These are phyloP conservation scores for Anisodus acutangulus DNA, from an alignment of 257 asterid genomes.

Conservation along the genomic window DNA sequence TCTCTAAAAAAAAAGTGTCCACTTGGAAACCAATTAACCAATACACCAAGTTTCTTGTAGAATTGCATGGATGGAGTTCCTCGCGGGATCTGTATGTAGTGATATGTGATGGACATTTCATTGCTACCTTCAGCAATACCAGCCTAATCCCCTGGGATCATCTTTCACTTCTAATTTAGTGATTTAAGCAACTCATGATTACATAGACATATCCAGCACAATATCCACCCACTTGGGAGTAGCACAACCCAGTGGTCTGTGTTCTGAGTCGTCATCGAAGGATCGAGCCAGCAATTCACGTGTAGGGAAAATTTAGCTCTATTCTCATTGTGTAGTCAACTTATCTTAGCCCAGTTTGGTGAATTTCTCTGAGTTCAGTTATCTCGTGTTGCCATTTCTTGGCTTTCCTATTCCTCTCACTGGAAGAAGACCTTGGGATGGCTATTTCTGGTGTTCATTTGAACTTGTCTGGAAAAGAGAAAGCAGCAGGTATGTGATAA, in stretches of 20 bases:
- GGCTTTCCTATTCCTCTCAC: not conserved
- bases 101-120: not conserved
- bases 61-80: not conserved
- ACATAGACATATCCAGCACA: constrained; percentile 78
- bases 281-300: constrained; percentile 77
- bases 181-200: constrained; percentile 70
- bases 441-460: not conserved
- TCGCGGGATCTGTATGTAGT: not conserved
- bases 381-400: constrained; percentile 27
- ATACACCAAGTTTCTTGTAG: constrained; percentile 8
- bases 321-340: constrained; percentile 66
- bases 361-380: constrained; percentile 61
- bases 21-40: not conserved
- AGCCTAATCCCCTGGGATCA: not conserved
- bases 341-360: constrained; percentile 43
- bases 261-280: constrained; percentile 62
- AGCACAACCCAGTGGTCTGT: constrained; percentile 67
- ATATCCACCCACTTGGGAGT: constrained; percentile 51
- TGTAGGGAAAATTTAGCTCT: constrained; percentile 77
- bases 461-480: not conserved
- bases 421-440: constrained; percentile 1
- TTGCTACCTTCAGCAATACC: not conserved
- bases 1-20: not conserved
- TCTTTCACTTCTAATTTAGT: constrained; percentile 68
- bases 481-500: not conserved